Evolutionary conservation across 371 early-diverging fungal species (phyloP), one percentile per base, ranked within the genome.

Genomic region (Nosema granulosis): DNA sequence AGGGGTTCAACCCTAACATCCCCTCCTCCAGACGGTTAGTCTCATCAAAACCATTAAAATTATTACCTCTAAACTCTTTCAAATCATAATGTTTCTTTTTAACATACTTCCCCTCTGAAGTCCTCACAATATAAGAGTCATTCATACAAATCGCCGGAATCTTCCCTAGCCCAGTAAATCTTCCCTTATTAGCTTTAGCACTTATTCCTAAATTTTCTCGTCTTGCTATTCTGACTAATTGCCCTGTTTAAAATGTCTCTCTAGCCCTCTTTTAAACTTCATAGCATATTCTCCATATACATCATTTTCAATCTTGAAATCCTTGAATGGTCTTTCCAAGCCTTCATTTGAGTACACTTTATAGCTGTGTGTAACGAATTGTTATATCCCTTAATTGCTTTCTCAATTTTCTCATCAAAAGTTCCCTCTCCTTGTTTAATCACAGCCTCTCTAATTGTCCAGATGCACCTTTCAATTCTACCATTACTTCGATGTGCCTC

Each of bases 11-110:
- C n/a, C n/a, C n/a, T n/a, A n/a, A n/a, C n/a, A n/a, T n/a, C n/a
- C n/a, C 9, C 12, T 29, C 24, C 29, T n/a, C 12, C 29, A 61
- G 16, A n/a, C 12, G 6, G 12, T 24, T 29, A 13, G n/a, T 9
- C 32, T 6, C 20, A 63, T 35, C 22, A n/a, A n/a, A n/a, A n/a
- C n/a, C n/a, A n/a, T n/a, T n/a, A n/a, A n/a, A n/a, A n/a, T n/a
- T n/a, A n/a, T n/a, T n/a, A n/a, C n/a, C n/a, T n/a, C n/a, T n/a
- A n/a, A n/a, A n/a, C n/a, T 26, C 22, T 35, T 63, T 63, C n/a
- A 63, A 35, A 22, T 63, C 63, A 63, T 63, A 63, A 35, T 63
- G 63, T 35, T 43, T 63, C 35, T 63, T 63, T 20, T 63, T 63
- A 35, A 63, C 32, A 63, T 13, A 20, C 37, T 18, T 32, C 26